These are phyloP conservation scores for Millerago galiae DNA, from an alignment of 805 yeast species.

Conservation along the genomic window DNA sequence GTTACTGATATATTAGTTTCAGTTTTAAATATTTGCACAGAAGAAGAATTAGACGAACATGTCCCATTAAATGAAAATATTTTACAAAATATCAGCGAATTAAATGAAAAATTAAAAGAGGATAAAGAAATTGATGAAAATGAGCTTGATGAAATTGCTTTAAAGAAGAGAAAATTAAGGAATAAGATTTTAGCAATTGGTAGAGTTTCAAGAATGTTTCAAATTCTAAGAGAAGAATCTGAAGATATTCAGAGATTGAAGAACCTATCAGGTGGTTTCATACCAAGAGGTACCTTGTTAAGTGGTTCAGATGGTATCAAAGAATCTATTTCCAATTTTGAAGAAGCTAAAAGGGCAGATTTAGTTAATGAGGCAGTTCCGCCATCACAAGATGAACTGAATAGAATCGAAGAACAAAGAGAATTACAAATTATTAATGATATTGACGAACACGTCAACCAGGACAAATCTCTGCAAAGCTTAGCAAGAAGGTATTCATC, in stretches of 20 bases:
- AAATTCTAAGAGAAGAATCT: conserved; percentile 78
- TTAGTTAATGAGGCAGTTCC: conserved; percentile 83
- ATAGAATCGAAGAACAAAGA: conserved; percentile 38
- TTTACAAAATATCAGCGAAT: conserved; percentile 8
- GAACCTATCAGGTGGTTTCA: conserved; percentile 59
- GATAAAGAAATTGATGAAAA: conserved; percentile 2
- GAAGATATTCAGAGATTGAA: conserved; percentile 81
- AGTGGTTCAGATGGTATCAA: conserved; percentile 79
- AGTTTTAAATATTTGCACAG: conserved; percentile 88
- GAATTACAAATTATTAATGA: conserved; percentile 34
- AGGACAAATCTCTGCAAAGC: conserved; percentile 19
- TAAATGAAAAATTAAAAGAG: conserved; percentile 20
- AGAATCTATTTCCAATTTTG: conserved; percentile 62
- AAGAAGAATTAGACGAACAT: conserved; percentile 84
- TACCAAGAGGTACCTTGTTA: conserved; percentile 82
- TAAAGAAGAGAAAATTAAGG: conserved; percentile 51
- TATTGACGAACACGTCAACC: conserved; percentile 24
- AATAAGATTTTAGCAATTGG: conserved; percentile 94
- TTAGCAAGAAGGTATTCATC: conserved; percentile 23
- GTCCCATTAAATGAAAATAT: conserved; percentile 37
- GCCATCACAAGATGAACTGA: conserved; percentile 59
- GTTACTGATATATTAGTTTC: conserved; percentile 89
- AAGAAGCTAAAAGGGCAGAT: conserved; percentile 79
- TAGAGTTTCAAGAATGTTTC: conserved; percentile 89
- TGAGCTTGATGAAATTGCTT: conserved; percentile 22